phyloP scores from a whole-genome alignment of 192 early-diverging fungal species.

The Dispira simplex region DNA sequence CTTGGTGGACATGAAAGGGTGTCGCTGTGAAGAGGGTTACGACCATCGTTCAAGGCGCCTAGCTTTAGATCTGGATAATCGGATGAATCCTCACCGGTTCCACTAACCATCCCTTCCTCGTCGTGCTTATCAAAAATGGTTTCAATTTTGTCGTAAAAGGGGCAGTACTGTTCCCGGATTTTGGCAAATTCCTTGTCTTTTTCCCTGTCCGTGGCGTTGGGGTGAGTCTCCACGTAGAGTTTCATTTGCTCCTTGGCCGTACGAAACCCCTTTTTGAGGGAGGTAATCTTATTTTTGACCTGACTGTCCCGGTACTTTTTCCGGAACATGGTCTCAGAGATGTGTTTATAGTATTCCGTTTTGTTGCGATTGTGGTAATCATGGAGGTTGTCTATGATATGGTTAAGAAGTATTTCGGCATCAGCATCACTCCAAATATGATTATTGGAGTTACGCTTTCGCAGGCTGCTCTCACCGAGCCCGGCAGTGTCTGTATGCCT shows the following conservation, averaged over 20 bases:
- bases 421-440: constrained; percentile 8
- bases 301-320: constrained; percentile 5
- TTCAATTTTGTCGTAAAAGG: constrained; percentile 1
- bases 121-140: constrained; percentile 3
- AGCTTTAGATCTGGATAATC: too few relatives aligned
- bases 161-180: neutral
- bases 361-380: constrained; percentile 11
- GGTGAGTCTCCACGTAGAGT: neutral
- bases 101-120: neutral
- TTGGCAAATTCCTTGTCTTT: neutral
- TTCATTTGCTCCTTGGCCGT: neutral
- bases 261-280: constrained; percentile 11
- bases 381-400: constrained; percentile 1
- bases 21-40: too few relatives aligned
- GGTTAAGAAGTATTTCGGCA: neutral
- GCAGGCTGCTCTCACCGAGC: neutral
- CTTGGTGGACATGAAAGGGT: too few relatives aligned
- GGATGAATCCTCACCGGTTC: too few relatives aligned
- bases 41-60: too few relatives aligned
- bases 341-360: neutral
- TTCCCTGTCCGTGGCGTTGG: neutral
- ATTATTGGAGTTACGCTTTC: constrained; percentile 8
- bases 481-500: too few relatives aligned
- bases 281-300: constrained; percentile 11
- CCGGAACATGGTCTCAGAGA: neutral